A percentile compares a stretch with the other conserved stretches of the same genome.
These are phyloP conservation scores for Emmonsiellopsis sp. DNA, from an alignment of 2,329 filamentous ascomycete species.

Conservation along the genomic window DNA sequence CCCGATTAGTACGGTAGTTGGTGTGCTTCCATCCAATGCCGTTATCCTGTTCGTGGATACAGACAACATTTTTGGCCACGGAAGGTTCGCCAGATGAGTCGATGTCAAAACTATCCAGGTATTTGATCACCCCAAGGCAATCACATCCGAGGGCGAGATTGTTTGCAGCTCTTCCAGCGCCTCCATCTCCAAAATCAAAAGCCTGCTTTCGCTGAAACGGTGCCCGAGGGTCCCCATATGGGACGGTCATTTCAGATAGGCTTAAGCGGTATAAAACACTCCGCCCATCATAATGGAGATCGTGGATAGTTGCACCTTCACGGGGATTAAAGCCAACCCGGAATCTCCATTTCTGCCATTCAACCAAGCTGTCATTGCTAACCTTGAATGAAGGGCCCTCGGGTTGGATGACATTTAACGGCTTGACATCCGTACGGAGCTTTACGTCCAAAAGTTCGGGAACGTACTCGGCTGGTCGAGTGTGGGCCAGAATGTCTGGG, in stretches of 20 bases:
- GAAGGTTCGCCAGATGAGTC: slow-evolving; percentile 44
- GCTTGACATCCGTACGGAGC: slow-evolving; percentile 49
- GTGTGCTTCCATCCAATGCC: slow-evolving; percentile 65
- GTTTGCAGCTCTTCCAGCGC: slow-evolving; percentile 54
- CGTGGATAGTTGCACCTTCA: slow-evolving; percentile 59
- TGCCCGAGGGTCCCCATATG: slow-evolving; percentile 53
- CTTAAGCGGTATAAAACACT: slow-evolving; percentile 56
- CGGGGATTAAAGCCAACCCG: slow-evolving; percentile 59
- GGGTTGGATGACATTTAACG: slow-evolving; percentile 60
- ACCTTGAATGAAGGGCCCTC: slow-evolving; percentile 57
- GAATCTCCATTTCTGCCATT: slow-evolving; percentile 61
- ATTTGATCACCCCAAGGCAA: slow-evolving; percentile 57
- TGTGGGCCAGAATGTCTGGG: slow-evolving; percentile 44
- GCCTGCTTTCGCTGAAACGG: slow-evolving; percentile 60
- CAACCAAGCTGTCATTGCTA: slow-evolving; percentile 38
- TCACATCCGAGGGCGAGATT: slow-evolving; percentile 60
- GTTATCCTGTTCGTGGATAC: slow-evolving; percentile 60
- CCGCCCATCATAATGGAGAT: slow-evolving; percentile 55
- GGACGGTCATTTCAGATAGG: slow-evolving; percentile 58
- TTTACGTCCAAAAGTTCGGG: slow-evolving; percentile 41
- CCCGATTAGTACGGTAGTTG: slow-evolving; percentile 55
- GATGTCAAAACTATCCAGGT: slow-evolving; percentile 47
- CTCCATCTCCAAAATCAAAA: slow-evolving; percentile 60
- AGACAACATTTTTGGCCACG: slow-evolving; percentile 52
- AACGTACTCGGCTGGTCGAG: slow-evolving; percentile 43